These are phyloP conservation scores for Fusarium sp. DNA, from an alignment of 2,329 filamentous ascomycete species.

Conservation along the genomic window DNA sequence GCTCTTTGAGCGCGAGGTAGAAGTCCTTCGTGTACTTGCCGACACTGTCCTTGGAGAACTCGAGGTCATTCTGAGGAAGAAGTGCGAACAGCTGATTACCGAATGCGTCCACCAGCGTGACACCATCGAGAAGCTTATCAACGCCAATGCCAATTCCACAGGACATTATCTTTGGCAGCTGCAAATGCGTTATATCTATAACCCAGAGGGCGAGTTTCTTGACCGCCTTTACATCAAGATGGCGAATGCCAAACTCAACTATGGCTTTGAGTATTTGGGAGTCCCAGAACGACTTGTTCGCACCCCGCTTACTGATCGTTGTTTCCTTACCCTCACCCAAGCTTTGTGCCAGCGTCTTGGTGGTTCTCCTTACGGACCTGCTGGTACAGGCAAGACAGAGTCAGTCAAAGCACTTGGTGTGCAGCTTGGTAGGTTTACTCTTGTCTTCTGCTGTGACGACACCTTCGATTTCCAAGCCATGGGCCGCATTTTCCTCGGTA, in stretches of 20 bases:
- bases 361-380: constrained; percentile 96
- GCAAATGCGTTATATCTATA: constrained; percentile 97
- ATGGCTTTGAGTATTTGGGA: constrained; percentile 98
- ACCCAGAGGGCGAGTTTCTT: constrained; percentile 81
- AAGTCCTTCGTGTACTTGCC: constrained; percentile 87
- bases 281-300: constrained; percentile 96
- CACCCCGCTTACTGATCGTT: constrained; percentile 96
- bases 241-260: constrained; percentile 95
- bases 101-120: constrained; percentile 99
- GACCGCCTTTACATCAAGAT: constrained; percentile 92
- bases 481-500: constrained; percentile 98
- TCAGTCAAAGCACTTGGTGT: constrained; percentile 98
- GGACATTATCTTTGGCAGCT: constrained; percentile 93
- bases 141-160: constrained; percentile 78
- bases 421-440: constrained; percentile 94
- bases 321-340: constrained; percentile 97
- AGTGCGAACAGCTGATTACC: constrained; percentile 98
- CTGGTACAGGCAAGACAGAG: constrained; percentile 98
- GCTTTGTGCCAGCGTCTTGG: constrained; percentile 94
- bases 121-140: constrained; percentile 86
- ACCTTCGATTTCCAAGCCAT: constrained; percentile 99
- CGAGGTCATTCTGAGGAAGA: constrained; percentile 88
- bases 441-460: constrained; percentile 99
- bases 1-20: constrained; percentile 85
- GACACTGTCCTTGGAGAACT: constrained; percentile 91